Evolutionary conservation across 768 basidiomycete species (phyloP), one percentile per base, ranked within the genome.

Genomic region (Mycena alexandri): DNA sequence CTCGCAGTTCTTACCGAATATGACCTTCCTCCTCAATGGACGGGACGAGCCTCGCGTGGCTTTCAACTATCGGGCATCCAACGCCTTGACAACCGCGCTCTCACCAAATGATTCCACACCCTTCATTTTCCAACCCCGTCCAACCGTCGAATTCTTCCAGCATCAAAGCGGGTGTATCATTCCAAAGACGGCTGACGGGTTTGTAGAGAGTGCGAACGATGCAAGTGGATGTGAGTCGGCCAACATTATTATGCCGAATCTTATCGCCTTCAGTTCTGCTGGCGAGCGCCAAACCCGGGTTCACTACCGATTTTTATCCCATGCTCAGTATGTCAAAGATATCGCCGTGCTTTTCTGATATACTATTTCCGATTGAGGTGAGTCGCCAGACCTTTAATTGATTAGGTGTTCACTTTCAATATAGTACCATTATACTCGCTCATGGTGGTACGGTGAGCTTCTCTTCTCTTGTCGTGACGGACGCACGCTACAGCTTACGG

Each of bases 281-380:
- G 14, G 38, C 38, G 38, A 38, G 5, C 9, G 38, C 71, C 24
- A 72, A 69, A 62, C 61, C 61, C 9, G 52, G 70, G 2, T 72
- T 72, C n/a, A 70, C 68, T 33, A 65, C 59, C n/a, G 71, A 72
- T 44, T n/a, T 72, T 2, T 72, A 64, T 50, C 71, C 71, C 21
- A 47, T 72, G 6, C 16, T 72, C 41, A 71, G 70, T 55, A 68
- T 68, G 70, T 62, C 70, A 33, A 71, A 71, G 46, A 61, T 71
- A 48, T 58, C 51, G 17, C 68, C 71, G 10, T 72, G 71, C 36
- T n/a, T 72, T 72, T 47, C 68, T 3, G 71, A 72, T n/a, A 72
- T 72, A 29, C 69, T 72, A 33, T 65, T 72, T n/a, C 71, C 71
- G 14, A 70, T 62, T 50, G 68, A 69, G 68, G 67, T 66, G 7